Percentiles rank a stretch among this genome's conserved stretches.
phyloP scores from a whole-genome alignment of 805 yeast species.

The Grigorovia yakushimaensis region DNA sequence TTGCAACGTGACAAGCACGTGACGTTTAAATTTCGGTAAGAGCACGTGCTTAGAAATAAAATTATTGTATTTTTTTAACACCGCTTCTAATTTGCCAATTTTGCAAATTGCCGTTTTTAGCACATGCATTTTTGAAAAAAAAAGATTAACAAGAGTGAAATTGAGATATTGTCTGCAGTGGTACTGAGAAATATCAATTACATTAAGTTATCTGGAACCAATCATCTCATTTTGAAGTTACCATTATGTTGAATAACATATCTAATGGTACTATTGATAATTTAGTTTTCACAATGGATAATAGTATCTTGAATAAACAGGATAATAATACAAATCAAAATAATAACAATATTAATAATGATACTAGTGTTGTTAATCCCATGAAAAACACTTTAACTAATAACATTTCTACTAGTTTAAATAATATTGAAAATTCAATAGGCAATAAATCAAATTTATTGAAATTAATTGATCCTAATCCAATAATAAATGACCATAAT shows the following conservation, averaged over 20 bases:
- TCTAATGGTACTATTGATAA: background rate
- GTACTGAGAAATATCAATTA: too few species aligned
- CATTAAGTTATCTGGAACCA: too few species aligned
- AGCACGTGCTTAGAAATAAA: too few species aligned
- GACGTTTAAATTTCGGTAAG: too few species aligned
- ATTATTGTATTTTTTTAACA: too few species aligned
- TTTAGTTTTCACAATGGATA: background rate
- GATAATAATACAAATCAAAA: background rate
- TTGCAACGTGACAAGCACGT: too few species aligned
- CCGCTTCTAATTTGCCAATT: too few species aligned
- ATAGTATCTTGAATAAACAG: background rate
- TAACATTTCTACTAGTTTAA: background rate
- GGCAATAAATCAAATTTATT: background rate
- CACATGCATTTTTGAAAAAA: too few species aligned
- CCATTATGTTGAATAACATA: background rate
- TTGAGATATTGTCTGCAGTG: too few species aligned
- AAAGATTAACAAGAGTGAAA: too few species aligned
- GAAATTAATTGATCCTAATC: background rate
- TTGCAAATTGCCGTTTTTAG: too few species aligned
- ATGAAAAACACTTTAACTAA: background rate
- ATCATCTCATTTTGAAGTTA: too few species aligned
- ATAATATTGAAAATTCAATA: background rate
- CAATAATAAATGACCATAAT: background rate
- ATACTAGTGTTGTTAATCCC: background rate
- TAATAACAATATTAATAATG: background rate